Percentiles rank a stretch among this genome's conserved stretches.
Conservation (phyloP, 2,329 filamentous ascomycete species). For the Blumeria graminis region DNA sequence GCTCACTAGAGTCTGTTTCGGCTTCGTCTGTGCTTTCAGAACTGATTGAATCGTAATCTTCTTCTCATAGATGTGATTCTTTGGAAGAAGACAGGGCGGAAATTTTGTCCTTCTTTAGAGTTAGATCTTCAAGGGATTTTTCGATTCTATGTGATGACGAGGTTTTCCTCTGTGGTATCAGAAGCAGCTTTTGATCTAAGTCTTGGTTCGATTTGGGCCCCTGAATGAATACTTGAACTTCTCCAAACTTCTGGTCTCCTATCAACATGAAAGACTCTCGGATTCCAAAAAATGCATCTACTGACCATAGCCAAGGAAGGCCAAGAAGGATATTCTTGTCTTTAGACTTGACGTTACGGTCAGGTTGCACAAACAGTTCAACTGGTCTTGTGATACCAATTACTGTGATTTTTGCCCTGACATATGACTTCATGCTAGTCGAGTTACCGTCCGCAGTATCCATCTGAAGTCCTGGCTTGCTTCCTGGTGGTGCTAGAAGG, state of each 20-base stretch:
- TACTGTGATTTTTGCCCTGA: background rate
- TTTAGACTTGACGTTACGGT: background rate
- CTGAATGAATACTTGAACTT: background rate
- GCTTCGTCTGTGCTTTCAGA: background rate
- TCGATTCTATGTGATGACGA: background rate
- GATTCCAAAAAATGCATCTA: background rate
- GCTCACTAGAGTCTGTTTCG: background rate
- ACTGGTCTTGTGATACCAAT: background rate
- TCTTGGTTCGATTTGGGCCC: background rate
- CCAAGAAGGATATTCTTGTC: background rate
- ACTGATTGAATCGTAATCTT: background rate
- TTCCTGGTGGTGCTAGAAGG: background rate
- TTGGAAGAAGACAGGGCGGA: background rate
- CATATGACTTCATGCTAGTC: background rate
- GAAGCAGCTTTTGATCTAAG: background rate
- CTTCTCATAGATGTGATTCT: background rate
- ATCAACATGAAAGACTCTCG: background rate
- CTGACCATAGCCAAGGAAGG: background rate
- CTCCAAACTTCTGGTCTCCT: background rate
- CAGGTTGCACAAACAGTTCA: background rate
- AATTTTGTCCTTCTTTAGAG: background rate
- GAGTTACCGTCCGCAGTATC: background rate
- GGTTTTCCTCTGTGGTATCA: background rate
- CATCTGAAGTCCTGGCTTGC: background rate
- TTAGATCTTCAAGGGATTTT: background rate